Conservation (phyloP, 495 filamentous ascomycete genomes). For the Penicillium cinerascens region DNA sequence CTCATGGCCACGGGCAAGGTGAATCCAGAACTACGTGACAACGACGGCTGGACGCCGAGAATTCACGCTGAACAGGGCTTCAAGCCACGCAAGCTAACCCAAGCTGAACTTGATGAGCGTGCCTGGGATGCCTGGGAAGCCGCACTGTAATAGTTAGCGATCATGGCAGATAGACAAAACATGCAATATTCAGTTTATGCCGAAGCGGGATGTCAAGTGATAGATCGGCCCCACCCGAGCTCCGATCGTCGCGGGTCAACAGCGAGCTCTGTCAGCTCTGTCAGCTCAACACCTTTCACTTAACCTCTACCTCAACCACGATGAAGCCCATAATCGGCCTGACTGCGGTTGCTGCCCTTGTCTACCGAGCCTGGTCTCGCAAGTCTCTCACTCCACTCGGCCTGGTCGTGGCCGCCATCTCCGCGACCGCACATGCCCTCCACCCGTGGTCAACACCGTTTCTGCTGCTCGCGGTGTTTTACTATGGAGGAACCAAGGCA, state of each 20-base stretch:
- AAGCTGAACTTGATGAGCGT: not conserved
- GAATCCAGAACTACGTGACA: not conserved
- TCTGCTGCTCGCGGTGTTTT: slow-evolving; percentile 77
- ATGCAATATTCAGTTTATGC: no score
- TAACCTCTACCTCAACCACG: not conserved
- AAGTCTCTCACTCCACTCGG: slow-evolving; percentile 75
- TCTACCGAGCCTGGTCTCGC: slow-evolving; percentile 66
- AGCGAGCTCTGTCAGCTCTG: not conserved
- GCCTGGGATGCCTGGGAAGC: not conserved
- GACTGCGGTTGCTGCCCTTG: slow-evolving; percentile 58
- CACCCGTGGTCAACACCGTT: slow-evolving; percentile 94
- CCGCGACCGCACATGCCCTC: slow-evolving; percentile 74
- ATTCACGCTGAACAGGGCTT: not conserved
- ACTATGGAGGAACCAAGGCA: slow-evolving; percentile 74
- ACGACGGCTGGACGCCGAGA: slow-evolving; percentile 1
- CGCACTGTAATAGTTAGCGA: no score
- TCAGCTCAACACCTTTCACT: not conserved
- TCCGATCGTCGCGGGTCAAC: not conserved
- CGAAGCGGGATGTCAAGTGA: no score
- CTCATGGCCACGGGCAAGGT: not conserved
- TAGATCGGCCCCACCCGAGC: slow-evolving; percentile 15
- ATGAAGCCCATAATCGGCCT: slow-evolving; percentile 74
- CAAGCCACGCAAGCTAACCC: not conserved
- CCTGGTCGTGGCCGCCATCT: slow-evolving; percentile 62
- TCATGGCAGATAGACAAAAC: not conserved